Percentiles rank a stretch among this genome's conserved stretches.
Conservation (phyloP, 257 asterid species). For the Solanum rostratum region DNA sequence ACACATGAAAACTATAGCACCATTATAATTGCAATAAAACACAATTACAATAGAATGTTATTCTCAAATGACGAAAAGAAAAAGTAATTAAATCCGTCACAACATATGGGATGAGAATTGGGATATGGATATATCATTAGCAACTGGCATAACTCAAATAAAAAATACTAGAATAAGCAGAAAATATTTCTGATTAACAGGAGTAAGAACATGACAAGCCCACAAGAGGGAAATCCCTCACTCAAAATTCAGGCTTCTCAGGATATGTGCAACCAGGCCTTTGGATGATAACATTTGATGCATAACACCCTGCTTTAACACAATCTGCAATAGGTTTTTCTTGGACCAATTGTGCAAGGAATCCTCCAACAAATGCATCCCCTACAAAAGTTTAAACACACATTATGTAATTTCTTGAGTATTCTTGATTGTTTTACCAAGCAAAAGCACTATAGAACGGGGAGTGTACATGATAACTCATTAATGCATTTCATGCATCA, state of each 20-base stretch:
- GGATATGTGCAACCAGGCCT: conserved; percentile 91
- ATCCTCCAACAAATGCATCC: conserved; percentile 87
- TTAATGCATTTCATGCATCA: neutral
- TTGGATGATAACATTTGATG: conserved; percentile 76
- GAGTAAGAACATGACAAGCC: neutral
- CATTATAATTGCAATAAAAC: neutral
- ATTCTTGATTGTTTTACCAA: neutral
- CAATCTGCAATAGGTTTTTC: conserved; percentile 68
- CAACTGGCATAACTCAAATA: neutral
- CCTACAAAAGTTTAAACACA: conserved; percentile 21
- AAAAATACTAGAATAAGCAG: neutral
- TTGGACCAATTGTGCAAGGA: conserved; percentile 60
- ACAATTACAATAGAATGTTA: neutral
- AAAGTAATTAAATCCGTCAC: neutral
- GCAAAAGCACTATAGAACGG: neutral
- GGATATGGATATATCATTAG: neutral
- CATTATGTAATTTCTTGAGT: neutral
- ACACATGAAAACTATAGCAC: neutral
- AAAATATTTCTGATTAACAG: neutral
- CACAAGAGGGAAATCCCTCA: conserved; percentile 9
- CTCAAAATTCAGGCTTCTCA: conserved; percentile 57
- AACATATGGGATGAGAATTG: neutral
- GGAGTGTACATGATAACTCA: neutral
- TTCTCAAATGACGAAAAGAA: neutral
- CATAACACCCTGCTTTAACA: conserved; percentile 67